These are phyloP conservation scores for Russula sp. DNA, from an alignment of 768 basidiomycete genomes.

Conservation along the genomic window DNA sequence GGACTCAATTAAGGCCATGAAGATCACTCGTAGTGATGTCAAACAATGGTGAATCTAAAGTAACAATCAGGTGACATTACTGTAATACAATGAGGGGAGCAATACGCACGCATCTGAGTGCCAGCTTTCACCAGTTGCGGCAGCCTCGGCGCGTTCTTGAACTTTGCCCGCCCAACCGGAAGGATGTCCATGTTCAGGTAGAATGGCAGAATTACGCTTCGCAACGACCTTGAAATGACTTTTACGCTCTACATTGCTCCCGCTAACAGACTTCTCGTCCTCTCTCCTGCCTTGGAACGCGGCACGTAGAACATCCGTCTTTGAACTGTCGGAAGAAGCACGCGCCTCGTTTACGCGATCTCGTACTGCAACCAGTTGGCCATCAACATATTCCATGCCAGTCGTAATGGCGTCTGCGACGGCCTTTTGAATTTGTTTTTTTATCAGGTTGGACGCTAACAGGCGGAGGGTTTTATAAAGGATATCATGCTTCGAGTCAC, in stretches of 20 bases:
- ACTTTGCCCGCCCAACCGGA: slow-evolving; percentile 68
- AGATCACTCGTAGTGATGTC: not conserved
- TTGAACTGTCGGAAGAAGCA: slow-evolving; percentile 39
- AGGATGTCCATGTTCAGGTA: slow-evolving; percentile 62
- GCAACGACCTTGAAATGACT: slow-evolving; percentile 82
- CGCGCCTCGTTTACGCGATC: slow-evolving; percentile 58
- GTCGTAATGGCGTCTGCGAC: slow-evolving; percentile 67
- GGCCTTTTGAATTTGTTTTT: slow-evolving; percentile 65
- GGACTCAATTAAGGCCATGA: not conserved
- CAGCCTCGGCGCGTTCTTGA: slow-evolving; percentile 46
- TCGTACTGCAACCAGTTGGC: slow-evolving; percentile 85
- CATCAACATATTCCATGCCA: slow-evolving; percentile 83
- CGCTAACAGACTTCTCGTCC: slow-evolving; percentile 39
- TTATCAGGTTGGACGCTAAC: slow-evolving; percentile 78
- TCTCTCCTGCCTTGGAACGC: slow-evolving; percentile 63
- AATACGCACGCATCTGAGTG: slow-evolving; percentile 47
- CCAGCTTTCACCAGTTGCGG: slow-evolving; percentile 49
- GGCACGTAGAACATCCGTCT: slow-evolving; percentile 57
- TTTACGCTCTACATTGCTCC: slow-evolving; percentile 41
- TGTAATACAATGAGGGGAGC: too few relatives aligned
- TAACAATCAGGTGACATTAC: not conserved
- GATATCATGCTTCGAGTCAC: slow-evolving; percentile 87
- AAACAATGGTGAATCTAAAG: slow-evolving; percentile 16
- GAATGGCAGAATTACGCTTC: slow-evolving; percentile 61
- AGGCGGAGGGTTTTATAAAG: slow-evolving; percentile 83